Conservation (phyloP, 495 filamentous ascomycete species). For the Delitschia confertaspora region DNA sequence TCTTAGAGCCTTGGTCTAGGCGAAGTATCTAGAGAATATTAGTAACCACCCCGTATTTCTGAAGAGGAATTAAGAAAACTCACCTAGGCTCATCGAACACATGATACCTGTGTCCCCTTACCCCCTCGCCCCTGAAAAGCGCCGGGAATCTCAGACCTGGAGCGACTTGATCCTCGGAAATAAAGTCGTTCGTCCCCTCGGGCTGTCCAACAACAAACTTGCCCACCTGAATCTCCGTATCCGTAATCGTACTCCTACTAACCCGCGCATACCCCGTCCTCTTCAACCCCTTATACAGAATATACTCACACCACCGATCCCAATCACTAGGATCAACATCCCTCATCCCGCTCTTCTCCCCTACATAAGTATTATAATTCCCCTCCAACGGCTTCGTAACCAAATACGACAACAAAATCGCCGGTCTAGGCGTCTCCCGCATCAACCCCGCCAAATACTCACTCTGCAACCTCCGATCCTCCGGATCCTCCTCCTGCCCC, state of each 20-base stretch:
- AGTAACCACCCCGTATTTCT: too few relatives aligned
- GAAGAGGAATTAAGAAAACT: too few relatives aligned
- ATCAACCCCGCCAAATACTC: conserved; percentile 84
- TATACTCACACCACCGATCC: conserved; percentile 99
- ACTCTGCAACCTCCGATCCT: conserved; percentile 81
- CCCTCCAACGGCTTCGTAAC: conserved; percentile 84
- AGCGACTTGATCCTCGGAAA: conserved; percentile 61
- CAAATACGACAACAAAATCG: conserved; percentile 82
- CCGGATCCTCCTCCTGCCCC: conserved; percentile 93
- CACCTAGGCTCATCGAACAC: conserved; percentile 92
- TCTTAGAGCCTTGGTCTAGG: too few relatives aligned
- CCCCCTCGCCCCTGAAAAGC: conserved; percentile 76
- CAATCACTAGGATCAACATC: conserved; percentile 91
- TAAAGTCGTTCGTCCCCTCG: conserved; percentile 51
- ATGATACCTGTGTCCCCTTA: conserved; percentile 86
- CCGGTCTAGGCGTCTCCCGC: conserved; percentile 69
- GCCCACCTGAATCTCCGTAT: conserved; percentile 94
- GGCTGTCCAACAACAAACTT: conserved; percentile 82
- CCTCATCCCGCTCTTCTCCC: conserved; percentile 77
- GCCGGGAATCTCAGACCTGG: conserved; percentile 75
- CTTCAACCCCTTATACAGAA: conserved; percentile 84
- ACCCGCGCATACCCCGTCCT: conserved; percentile 85
- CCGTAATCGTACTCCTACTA: conserved; percentile 82
- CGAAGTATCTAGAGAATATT: too few relatives aligned
- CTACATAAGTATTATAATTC: conserved; percentile 96